Base-by-base conservation (phyloP, 2,329 filamentous ascomycete genomes). In the Phialophora expanda region DNA sequence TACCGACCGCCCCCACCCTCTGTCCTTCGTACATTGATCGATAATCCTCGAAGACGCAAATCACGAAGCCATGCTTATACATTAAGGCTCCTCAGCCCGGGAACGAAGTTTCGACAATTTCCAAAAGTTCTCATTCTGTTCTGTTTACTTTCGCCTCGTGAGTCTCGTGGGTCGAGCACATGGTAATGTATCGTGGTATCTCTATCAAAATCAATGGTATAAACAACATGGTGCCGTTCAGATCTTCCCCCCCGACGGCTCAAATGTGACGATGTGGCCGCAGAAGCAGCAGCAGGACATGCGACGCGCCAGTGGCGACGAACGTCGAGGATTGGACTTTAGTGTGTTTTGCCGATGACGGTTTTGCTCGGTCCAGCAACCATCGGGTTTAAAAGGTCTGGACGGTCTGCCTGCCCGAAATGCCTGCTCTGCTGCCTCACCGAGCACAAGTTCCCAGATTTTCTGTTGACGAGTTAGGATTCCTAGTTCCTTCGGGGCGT, bases 61-160 rank as follows among this genome's bases (percentile, higher is more conserved):
- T n/a, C 38, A 44, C 48, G 14, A 26, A 28, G 12, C 1, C 9
- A 51, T 26, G 0, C 48, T 17, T n/a, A 55, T 11, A 22, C 2
- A 53, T 4, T 4, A 53, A 28, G 24, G 50, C n/a, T 28, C 26
- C 12, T 34, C 4, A 34, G 32, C 2, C n/a, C 2, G 26, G 24
- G 50, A 53, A 53, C 28, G 20, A 28, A 24, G 17, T 34, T 55
- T 65, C 50, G 58, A 59, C 64, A 41, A 22, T 57, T 66, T 66
- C 62, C 64, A 62, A 61, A 65, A 66, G 46, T 62, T 50, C 53
- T 66, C 64, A 62, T 58, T 66, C 53, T 55, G 51, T 55, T 61
- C 22, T 22, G 9, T 55, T 56, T 55, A 26, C 24, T 66, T 38
- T 61, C 63, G 48, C 41, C 63, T 48, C 59, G 26, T 62, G 30